phyloP scores from a whole-genome alignment of 1,284 basidiomycete genomes.

The Ustilago cynodontis region DNA sequence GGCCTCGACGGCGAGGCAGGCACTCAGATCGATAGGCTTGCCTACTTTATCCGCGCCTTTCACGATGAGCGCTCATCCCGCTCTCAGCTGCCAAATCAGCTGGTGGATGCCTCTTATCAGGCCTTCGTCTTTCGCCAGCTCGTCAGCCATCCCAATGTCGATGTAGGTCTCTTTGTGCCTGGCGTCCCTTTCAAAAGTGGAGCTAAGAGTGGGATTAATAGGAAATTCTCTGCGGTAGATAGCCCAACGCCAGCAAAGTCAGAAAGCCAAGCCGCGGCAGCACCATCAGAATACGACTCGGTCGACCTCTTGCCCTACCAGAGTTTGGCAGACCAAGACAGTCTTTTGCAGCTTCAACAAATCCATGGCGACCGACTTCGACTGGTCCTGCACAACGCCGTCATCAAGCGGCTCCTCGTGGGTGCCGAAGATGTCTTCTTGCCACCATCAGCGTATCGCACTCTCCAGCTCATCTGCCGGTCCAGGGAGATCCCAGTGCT shows the following conservation, averaged over 20 bases:
- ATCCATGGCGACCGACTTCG: slow-evolving; percentile 74
- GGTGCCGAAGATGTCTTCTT: slow-evolving; percentile 82
- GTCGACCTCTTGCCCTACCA: slow-evolving; percentile 42
- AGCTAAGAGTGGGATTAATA: too few species aligned
- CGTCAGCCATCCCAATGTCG: slow-evolving; percentile 78
- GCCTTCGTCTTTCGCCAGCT: slow-evolving; percentile 84
- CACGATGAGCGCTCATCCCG: slow-evolving; percentile 72
- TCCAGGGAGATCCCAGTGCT: slow-evolving; percentile 82
- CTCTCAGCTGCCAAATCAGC: slow-evolving; percentile 72
- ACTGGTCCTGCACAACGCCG: slow-evolving; percentile 80
- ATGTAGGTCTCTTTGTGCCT: slow-evolving; percentile 74
- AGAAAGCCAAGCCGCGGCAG: slow-evolving; percentile 1
- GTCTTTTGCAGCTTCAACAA: slow-evolving; percentile 72
- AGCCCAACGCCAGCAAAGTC: slow-evolving; percentile 14
- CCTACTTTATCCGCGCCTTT: slow-evolving; percentile 78
- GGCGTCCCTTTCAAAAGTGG: slow-evolving; percentile 25
- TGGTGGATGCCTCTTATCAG: slow-evolving; percentile 79
- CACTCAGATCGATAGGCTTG: slow-evolving; percentile 78
- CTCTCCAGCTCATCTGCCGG: slow-evolving; percentile 84
- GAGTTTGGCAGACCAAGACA: slow-evolving; percentile 17
- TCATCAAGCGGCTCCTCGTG: slow-evolving; percentile 81
- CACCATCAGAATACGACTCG: slow-evolving; percentile 20
- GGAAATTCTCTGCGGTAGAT: slow-evolving; percentile 4
- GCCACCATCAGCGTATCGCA: slow-evolving; percentile 84
- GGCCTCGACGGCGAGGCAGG: slow-evolving; percentile 86